Conservation (phyloP, 1,284 basidiomycete species). For the Erythrobasidium hasegawianum region DNA sequence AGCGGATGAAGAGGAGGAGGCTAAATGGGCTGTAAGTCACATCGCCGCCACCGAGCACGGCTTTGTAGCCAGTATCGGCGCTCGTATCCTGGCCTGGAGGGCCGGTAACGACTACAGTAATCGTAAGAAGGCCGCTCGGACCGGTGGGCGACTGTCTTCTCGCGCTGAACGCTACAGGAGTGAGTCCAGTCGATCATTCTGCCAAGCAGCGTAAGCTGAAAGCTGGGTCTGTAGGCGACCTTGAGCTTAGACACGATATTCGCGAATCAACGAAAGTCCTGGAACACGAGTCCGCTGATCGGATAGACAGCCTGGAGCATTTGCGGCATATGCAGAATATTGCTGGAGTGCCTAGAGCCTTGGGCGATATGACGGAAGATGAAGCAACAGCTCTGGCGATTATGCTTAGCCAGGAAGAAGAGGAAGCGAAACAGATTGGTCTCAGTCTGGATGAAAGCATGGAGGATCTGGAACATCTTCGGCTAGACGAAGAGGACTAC, state of each 20-base stretch:
- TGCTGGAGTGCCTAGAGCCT: constrained; percentile 11
- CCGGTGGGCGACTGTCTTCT: constrained; percentile 13
- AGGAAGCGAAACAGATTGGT: constrained; percentile 32
- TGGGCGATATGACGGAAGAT: constrained; percentile 43
- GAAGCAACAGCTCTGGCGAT: constrained; percentile 42
- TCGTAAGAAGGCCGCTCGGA: constrained; percentile 31
- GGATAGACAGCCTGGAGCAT: constrained; percentile 6
- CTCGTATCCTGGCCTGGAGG: constrained; percentile 40
- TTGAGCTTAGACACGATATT: constrained; percentile 40
- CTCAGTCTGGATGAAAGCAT: constrained; percentile 32
- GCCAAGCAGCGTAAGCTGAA: not conserved
- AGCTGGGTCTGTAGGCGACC: constrained; percentile 19
- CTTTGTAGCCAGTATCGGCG: constrained; percentile 42
- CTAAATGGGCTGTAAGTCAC: constrained; percentile 40
- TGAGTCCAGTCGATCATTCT: not conserved
- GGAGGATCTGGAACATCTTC: constrained; percentile 35
- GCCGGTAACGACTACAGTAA: constrained; percentile 30
- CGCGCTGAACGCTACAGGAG: constrained; percentile 18
- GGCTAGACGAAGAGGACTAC: constrained; percentile 37
- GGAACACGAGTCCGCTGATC: constrained; percentile 36
- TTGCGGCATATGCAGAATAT: constrained; percentile 1
- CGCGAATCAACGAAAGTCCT: constrained; percentile 40
- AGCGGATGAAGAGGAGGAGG: constrained; percentile 40
- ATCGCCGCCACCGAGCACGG: constrained; percentile 38
- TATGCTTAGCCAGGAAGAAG: constrained; percentile 42